These are phyloP conservation scores for Russula brevipes DNA, from an alignment of 768 basidiomycete genomes.

Conservation along the genomic window DNA sequence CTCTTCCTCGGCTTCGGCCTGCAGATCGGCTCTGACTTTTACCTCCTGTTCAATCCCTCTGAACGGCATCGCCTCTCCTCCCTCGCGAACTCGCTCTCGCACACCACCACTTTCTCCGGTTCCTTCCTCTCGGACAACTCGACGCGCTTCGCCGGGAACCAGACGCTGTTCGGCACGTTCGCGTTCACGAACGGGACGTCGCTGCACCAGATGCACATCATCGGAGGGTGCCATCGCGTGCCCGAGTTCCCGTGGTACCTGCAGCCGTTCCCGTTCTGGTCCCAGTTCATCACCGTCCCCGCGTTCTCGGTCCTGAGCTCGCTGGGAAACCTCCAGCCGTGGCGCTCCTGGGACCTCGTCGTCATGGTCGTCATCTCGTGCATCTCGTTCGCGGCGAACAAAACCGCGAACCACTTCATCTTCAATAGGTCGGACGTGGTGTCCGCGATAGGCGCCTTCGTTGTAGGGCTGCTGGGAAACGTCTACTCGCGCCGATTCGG, in stretches of 20 bases:
- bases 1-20: conserved; percentile 78
- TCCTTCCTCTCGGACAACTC: conserved; percentile 56
- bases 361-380: conserved; percentile 85
- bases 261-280: conserved; percentile 74
- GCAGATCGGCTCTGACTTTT: conserved; percentile 77
- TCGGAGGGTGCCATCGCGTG: conserved; percentile 62
- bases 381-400: conserved; percentile 69
- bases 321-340: conserved; percentile 68
- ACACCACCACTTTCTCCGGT: conserved; percentile 50
- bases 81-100: conserved; percentile 46
- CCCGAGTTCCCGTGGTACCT: conserved; percentile 64
- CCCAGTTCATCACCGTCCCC: conserved; percentile 67
- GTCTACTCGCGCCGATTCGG: conserved; percentile 73
- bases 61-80: conserved; percentile 50
- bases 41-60: conserved; percentile 56
- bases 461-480: conserved; percentile 69
- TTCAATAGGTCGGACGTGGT: conserved; percentile 78
- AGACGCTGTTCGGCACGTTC: conserved; percentile 54
- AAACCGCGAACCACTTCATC: conserved; percentile 75
- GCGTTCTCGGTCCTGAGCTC: conserved; percentile 64
- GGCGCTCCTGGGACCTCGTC: conserved; percentile 60
- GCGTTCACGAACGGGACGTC: conserved; percentile 54
- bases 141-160: conserved; percentile 37
- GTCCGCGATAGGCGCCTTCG: conserved; percentile 77
- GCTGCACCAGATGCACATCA: conserved; percentile 43